Percentiles rank a stretch among this genome's conserved stretches.
phyloP scores from a whole-genome alignment of 2,329 filamentous ascomycete genomes.

The Colletotrichum australisinense region DNA sequence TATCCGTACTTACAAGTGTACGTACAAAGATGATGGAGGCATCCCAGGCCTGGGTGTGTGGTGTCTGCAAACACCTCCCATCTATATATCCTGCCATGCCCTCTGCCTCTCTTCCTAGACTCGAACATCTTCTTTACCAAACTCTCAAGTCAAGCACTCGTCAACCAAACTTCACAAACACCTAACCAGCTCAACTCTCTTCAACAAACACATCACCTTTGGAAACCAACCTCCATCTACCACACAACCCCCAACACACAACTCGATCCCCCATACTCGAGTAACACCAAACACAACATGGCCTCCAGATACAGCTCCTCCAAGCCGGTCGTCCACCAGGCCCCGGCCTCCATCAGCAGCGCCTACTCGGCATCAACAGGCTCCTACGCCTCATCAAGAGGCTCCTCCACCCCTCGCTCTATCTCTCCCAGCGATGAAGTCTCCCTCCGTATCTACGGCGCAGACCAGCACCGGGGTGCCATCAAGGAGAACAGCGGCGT shows the following conservation, averaged over 20 bases:
- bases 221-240: background rate
- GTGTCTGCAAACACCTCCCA: background rate
- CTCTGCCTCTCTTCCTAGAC: background rate
- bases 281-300: constrained; percentile 19
- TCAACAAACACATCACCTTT: background rate
- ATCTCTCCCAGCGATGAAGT: constrained; percentile 23
- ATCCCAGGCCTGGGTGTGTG: background rate
- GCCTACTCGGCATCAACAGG: constrained; percentile 41
- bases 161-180: background rate
- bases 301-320: constrained; percentile 39
- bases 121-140: background rate
- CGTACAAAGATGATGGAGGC: constrained; percentile 12
- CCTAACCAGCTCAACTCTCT: background rate
- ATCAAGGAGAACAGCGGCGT: constrained; percentile 44
- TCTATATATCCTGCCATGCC: constrained; percentile 24
- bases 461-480: constrained; percentile 41
- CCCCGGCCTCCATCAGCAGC: constrained; percentile 43
- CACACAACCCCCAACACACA: background rate
- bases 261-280: background rate
- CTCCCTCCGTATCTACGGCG: constrained; percentile 46
- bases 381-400: constrained; percentile 29
- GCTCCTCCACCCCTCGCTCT: constrained; percentile 26
- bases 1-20: constrained; percentile 4
- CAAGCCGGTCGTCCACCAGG: constrained; percentile 47
- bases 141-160: background rate